A percentile compares a stretch with the other conserved stretches of the same genome.
Conservation (phyloP, 1,284 basidiomycete genomes). For the Austropuccinia psidii region DNA sequence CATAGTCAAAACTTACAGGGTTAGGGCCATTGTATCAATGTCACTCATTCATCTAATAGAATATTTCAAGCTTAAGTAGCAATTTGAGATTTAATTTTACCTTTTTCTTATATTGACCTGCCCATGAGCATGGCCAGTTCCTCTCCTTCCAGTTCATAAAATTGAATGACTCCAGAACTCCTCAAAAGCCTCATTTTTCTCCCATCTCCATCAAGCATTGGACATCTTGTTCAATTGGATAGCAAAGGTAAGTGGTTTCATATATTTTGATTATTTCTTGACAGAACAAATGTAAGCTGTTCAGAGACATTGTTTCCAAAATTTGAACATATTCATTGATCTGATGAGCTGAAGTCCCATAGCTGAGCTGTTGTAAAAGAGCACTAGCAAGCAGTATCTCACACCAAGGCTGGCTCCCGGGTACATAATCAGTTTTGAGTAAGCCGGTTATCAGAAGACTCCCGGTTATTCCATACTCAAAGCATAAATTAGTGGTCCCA, state of each 20-base stretch:
- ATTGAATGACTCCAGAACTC: background rate
- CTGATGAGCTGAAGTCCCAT: no score
- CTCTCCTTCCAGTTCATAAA: background rate
- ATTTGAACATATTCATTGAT: background rate
- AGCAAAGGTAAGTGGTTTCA: background rate
- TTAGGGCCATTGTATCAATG: background rate
- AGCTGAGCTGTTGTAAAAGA: no score
- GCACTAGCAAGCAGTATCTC: no score
- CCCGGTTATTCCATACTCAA: no score
- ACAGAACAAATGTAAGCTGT: background rate
- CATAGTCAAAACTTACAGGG: no score
- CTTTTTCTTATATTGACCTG: background rate
- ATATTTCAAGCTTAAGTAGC: background rate
- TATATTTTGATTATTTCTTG: background rate
- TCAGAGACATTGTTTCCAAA: background rate
- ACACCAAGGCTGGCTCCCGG: no score
- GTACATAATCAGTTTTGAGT: no score
- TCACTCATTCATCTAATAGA: background rate
- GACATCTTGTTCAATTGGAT: background rate
- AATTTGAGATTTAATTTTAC: background rate
- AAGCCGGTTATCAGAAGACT: no score
- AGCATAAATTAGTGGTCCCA: no score
- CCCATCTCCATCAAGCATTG: no score
- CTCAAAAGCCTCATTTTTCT: background rate
- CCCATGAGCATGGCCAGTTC: background rate